Evolutionary conservation across 2,329 filamentous ascomycete species (phyloP).

Genomic region (Mariannaea elegans): DNA sequence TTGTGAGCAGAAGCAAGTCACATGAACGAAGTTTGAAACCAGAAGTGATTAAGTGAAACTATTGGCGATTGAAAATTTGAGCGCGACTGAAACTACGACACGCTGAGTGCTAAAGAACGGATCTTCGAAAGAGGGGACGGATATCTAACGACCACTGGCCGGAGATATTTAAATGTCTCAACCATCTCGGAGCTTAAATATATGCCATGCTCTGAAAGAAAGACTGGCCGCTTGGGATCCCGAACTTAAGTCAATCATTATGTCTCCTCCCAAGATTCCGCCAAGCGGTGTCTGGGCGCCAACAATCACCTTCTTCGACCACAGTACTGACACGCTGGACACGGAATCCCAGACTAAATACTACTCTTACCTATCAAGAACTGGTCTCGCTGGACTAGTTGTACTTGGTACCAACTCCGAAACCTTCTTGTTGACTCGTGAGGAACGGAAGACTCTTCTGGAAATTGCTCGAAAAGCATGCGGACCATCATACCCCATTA

Average conservation of each 20-base stretch:
- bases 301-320: constrained; percentile 64
- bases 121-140: too few relatives aligned
- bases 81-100: too few relatives aligned
- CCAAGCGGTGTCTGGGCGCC: constrained; percentile 59
- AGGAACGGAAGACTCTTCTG: constrained; percentile 66
- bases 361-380: constrained; percentile 59
- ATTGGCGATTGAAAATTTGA: too few relatives aligned
- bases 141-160: too few relatives aligned
- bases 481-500: constrained; percentile 86
- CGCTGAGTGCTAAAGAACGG: too few relatives aligned
- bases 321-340: constrained; percentile 57
- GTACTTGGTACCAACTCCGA: constrained; percentile 66
- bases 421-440: constrained; percentile 64
- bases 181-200: too few relatives aligned
- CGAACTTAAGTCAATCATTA: neutral
- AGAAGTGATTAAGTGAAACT: too few relatives aligned
- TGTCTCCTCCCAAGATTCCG: constrained; percentile 31
- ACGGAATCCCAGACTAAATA: constrained; percentile 58
- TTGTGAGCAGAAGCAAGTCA: too few relatives aligned
- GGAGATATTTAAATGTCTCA: too few relatives aligned
- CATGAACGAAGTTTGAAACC: too few relatives aligned
- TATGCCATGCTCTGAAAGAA: too few relatives aligned
- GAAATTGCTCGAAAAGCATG: constrained; percentile 74
- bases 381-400: constrained; percentile 60
- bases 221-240: neutral